Evolutionary conservation across 805 yeast genomes (phyloP), one percentile per base, ranked within the genome.

Genomic region (Ogataea trehaloabstinens): DNA sequence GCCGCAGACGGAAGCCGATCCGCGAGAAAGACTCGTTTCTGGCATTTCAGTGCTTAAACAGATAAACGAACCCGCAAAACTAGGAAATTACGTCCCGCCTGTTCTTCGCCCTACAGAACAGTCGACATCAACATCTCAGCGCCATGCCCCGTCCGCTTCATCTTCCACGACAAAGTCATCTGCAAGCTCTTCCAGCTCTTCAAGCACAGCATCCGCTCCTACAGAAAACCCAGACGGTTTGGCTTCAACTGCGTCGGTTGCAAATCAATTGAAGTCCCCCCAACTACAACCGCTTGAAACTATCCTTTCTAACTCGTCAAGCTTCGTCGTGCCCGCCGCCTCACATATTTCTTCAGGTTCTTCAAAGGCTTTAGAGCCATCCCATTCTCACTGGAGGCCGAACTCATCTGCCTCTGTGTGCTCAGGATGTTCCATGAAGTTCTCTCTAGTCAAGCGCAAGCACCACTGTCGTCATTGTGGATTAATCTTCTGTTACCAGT

Each of bases 401-500:
- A 70, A 76, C 53, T 51, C 48, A 13, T 46, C 52, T n/a, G 27
- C 58, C n/a, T 46, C 53, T 37, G 59, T 60, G 35, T 76, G 82
- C 55, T 57, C 38, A 5, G 45, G 41, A 10, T 65, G 70, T 41
- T 17, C 37, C 17, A 15, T 34, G 11, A 42, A 31, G 13, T 65
- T 65, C 41, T 42, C 50, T 5, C 20, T 65, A 11, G 48, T 67
- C 13, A 48, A 50, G 31, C 51, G 70, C 31, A 61, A 70, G 37
- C 80, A 74, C 51, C 80, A 74, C 49, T 74, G 80, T 47, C 47
- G 80, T 13, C 73, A 68, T 42, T 74, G 80, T 53, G 80, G 80
- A 3, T 60, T 61, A 22, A 67, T 73, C 8, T 70, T 66, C 36
- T 74, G 80, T 45, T 56, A 51, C 38, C 44, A 42, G 11, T 64